phyloP scores from a whole-genome alignment of 176 grass and related monocot species.

The Musa itinerans region DNA sequence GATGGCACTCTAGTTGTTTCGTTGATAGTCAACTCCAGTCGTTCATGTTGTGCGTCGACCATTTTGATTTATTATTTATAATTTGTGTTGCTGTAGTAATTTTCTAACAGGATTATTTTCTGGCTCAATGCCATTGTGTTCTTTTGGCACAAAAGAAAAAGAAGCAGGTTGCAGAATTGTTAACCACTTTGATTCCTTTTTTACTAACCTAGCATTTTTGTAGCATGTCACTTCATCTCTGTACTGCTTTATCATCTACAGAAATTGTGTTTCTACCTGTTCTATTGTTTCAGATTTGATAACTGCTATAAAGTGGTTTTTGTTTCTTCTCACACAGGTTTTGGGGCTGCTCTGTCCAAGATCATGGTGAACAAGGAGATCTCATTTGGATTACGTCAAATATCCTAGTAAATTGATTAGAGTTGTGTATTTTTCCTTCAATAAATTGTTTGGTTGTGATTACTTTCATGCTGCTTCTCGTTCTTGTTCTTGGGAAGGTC shows the following conservation, averaged over 20 bases:
- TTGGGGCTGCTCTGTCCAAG: constrained; percentile 81
- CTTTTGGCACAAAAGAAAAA: too few relatives aligned
- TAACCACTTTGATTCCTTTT: not conserved
- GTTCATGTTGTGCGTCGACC: not conserved
- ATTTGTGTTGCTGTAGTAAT: not conserved
- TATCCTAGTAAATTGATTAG: constrained; percentile 47
- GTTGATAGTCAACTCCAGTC: not conserved
- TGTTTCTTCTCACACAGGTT: constrained; percentile 40
- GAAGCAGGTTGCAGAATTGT: not conserved
- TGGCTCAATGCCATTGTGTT: not conserved
- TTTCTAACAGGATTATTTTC: not conserved
- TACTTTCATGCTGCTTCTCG: not conserved
- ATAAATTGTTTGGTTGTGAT: constrained; percentile 14
- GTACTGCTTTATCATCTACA: not conserved
- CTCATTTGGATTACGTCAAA: constrained; percentile 77
- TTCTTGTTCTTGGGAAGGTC: not conserved
- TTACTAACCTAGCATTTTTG: not conserved
- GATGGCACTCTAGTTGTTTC: too few relatives aligned
- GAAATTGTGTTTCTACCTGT: not conserved
- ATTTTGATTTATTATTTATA: not conserved
- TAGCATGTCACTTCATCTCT: not conserved
- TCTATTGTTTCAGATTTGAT: not conserved
- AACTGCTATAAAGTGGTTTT: not conserved
- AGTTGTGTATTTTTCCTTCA: constrained; percentile 3
- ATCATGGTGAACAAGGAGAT: constrained; percentile 75